Percentiles rank a stretch among this genome's conserved stretches.
These are phyloP conservation scores for Brettanomyces nanus DNA, from an alignment of 805 yeast genomes.

Conservation along the genomic window DNA sequence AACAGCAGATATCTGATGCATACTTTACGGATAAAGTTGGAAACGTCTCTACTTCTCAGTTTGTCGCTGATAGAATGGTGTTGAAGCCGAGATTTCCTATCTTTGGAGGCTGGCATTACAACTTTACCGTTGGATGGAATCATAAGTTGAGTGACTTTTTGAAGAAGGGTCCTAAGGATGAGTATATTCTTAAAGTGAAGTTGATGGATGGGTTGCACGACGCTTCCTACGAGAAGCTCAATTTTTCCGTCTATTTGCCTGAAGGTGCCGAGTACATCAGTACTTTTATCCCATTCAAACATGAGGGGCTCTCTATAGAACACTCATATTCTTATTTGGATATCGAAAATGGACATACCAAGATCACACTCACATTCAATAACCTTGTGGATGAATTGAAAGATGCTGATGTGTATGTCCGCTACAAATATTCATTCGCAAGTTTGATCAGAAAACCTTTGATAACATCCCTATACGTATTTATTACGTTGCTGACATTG, in stretches of 20 bases:
- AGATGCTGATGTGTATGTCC: slow-evolving; percentile 45
- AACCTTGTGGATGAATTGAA: slow-evolving; percentile 66
- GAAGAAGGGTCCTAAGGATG: slow-evolving; percentile 33
- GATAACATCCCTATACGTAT: slow-evolving; percentile 52
- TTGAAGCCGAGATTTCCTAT: slow-evolving; percentile 88
- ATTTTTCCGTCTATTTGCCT: slow-evolving; percentile 65
- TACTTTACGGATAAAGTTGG: slow-evolving; percentile 90
- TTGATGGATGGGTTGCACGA: slow-evolving; percentile 65
- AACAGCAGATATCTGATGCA: slow-evolving; percentile 42
- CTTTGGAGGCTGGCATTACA: slow-evolving; percentile 93
- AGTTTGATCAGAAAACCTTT: slow-evolving; percentile 59
- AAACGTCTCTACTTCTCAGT: slow-evolving; percentile 72
- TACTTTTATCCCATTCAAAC: slow-evolving; percentile 48
- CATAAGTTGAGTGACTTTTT: slow-evolving; percentile 47
- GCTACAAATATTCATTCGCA: slow-evolving; percentile 49
- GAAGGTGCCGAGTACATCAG: slow-evolving; percentile 66
- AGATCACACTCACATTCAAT: slow-evolving; percentile 48
- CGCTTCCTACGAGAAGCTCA: slow-evolving; percentile 53
- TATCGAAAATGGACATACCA: slow-evolving; percentile 67
- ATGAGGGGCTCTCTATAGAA: slow-evolving; percentile 24
- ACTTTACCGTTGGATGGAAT: slow-evolving; percentile 94
- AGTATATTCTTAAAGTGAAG: slow-evolving; percentile 60
- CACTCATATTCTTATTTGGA: slow-evolving; percentile 55
- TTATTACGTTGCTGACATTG: slow-evolving; percentile 49
- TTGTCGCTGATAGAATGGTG: slow-evolving; percentile 37